phyloP scores from a whole-genome alignment of 768 basidiomycete genomes.

The Hericium coralloides region DNA sequence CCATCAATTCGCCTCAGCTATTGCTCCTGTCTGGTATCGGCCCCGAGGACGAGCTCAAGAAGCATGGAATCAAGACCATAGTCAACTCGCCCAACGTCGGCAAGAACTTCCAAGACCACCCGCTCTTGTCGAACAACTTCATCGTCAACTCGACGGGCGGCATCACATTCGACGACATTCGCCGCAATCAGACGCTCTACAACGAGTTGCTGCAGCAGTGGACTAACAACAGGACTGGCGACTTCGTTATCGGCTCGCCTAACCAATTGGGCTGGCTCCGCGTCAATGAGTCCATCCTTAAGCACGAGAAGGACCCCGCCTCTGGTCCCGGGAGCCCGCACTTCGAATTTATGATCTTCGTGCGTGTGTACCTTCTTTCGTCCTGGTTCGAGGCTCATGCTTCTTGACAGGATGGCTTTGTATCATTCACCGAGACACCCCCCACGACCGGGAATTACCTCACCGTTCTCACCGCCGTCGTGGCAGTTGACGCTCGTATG shows the following conservation, averaged over 20 bases:
- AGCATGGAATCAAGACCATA: not conserved
- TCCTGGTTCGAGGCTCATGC: not conserved
- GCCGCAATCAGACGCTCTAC: not conserved
- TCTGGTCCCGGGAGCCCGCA: not conserved
- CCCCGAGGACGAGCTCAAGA: not conserved
- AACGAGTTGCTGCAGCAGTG: not conserved
- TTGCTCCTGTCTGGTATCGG: constrained; percentile 2
- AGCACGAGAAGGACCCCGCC: not conserved
- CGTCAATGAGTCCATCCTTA: not conserved
- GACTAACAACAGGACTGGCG: not conserved
- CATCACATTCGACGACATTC: constrained; percentile 1
- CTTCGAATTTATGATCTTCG: constrained; percentile 4
- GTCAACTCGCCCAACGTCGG: not conserved
- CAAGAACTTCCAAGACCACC: constrained; percentile 2
- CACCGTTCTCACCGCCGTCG: constrained; percentile 4
- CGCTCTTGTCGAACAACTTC: not conserved
- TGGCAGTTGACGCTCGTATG: constrained; percentile 8
- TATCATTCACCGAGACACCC: not conserved
- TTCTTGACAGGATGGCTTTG: constrained; percentile 1
- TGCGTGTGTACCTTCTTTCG: not conserved
- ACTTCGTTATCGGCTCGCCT: not conserved
- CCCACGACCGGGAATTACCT: constrained; percentile 2
- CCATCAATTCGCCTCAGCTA: not conserved
- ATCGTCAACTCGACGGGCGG: not conserved
- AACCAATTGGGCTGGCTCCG: constrained; percentile 6